These are phyloP conservation scores for Pythium angustatum DNA, from an alignment of 352 stramenopile genomes.

Conservation along the genomic window DNA sequence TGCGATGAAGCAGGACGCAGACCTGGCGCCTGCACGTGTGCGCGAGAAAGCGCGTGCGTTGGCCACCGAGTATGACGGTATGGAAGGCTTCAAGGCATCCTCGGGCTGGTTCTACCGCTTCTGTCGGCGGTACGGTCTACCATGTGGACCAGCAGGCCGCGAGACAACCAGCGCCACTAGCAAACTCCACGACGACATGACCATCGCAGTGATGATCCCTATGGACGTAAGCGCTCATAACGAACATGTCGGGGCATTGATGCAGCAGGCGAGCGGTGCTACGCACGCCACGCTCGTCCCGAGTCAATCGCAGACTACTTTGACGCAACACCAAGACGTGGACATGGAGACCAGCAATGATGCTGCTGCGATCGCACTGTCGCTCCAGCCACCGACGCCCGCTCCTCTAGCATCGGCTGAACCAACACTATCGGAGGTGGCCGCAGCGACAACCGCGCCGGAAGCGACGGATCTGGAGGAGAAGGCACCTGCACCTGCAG, in stretches of 20 bases:
- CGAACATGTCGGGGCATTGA: background rate
- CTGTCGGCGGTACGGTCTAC: slow-evolving; percentile 42
- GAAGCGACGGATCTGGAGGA: background rate
- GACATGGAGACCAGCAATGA: background rate
- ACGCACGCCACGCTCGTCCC: background rate
- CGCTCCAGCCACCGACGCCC: slow-evolving; percentile 23
- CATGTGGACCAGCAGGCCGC: slow-evolving; percentile 17
- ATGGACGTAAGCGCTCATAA: background rate
- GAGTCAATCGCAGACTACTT: background rate
- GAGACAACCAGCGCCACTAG: background rate
- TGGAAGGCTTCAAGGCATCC: slow-evolving; percentile 56
- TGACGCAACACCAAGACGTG: background rate
- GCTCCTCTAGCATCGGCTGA: background rate
- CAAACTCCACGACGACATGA: slow-evolving; percentile 8
- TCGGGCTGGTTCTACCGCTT: slow-evolving; percentile 62
- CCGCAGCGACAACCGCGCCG: background rate
- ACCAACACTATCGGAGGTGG: background rate
- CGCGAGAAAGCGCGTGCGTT: slow-evolving; percentile 41
- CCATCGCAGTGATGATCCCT: slow-evolving; percentile 1
- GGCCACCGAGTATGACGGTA: slow-evolving; percentile 32
- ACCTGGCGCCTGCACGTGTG: slow-evolving; percentile 33
- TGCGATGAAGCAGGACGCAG: slow-evolving; percentile 23
- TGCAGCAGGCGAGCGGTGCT: background rate
- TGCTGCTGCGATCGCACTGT: slow-evolving; percentile 16
- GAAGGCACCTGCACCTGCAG: background rate